Evolutionary conservation across 306 rosid species (phyloP), one percentile per base, ranked within the genome.

Genomic region (Neltuma alba): DNA sequence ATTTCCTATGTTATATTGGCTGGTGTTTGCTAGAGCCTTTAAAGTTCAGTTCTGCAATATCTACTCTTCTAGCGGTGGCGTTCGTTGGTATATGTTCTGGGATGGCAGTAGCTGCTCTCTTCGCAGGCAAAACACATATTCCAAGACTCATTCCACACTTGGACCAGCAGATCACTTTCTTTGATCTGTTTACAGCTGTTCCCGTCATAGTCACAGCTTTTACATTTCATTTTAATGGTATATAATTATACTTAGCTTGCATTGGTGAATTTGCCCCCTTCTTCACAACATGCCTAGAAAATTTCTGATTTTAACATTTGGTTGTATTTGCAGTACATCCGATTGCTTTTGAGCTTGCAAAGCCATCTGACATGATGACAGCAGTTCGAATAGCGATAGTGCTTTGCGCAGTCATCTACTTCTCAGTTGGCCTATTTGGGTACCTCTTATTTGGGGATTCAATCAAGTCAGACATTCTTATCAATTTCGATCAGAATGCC

Each of bases 151-250:
- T 95, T 52, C 99, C 99, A 64, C 76, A 77, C 10, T 72, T 95
- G 48, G 91, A 89, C 76, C 25, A 86, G 55, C 89, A 87, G 62
- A 88, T 91, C 31, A 82, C 98, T 48, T 86, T 95, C 94, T 90
- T 93, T 86, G 94, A 95, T 63, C 93, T 95, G 18, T 95, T 95
- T 87, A 95, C 99, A 37, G 93, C 95, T 15, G 94, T 95, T 23
- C 99, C 99, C 0, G 98, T 95, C 82, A 87, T 95, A 25, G 98
- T 95, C 80, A 91, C 97, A 0, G 96, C 97, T 64, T 95, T 95
- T 90, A 88, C 97, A 44, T 95, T 95, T 80, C 99, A 95, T 80
- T 93, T 89, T 85, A 95, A 93, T 57, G 97, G 99, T 84, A 87
- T 25, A 57, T 1, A 55, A 11, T n/a, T n/a, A n/a, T n/a, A n/a